Evolutionary conservation across 2,329 filamentous ascomycete genomes (phyloP).

Genomic region (Teratosphaeria nubilosa): DNA sequence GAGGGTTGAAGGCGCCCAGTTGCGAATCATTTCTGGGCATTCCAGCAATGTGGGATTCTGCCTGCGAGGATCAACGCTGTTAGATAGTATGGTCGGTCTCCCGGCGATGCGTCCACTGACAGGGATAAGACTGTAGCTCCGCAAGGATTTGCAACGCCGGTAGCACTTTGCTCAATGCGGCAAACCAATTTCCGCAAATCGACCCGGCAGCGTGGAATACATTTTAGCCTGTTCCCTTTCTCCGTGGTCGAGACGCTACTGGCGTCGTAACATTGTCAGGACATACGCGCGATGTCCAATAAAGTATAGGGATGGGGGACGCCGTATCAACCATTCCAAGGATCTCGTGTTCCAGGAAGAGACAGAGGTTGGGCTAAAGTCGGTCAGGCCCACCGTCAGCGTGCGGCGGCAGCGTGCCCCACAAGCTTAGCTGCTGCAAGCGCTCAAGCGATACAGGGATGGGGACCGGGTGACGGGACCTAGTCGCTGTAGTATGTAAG

Average conservation of each 20-base stretch:
- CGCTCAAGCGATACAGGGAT: not conserved
- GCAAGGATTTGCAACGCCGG: not conserved
- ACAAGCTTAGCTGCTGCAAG: not conserved
- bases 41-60: not conserved
- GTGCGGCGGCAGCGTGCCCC: not conserved
- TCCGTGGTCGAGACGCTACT: not conserved
- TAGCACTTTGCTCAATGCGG: not conserved
- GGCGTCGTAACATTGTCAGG: not conserved
- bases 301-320: not conserved
- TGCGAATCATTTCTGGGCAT: not conserved
- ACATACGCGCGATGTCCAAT: too few relatives aligned
- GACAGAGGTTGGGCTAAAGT: not conserved
- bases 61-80: not conserved
- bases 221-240: not conserved
- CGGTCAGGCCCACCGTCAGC: not conserved
- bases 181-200: not conserved
- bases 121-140: not conserved
- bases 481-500: not conserved
- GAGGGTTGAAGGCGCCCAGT: not conserved
- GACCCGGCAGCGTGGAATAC: not conserved
- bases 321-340: not conserved
- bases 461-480: not conserved
- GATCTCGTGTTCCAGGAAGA: not conserved
- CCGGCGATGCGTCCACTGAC: not conserved
- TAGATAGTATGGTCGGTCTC: not conserved